Evolutionary conservation across 768 basidiomycete species (phyloP).

Genomic region (Mycena chlorophos): DNA sequence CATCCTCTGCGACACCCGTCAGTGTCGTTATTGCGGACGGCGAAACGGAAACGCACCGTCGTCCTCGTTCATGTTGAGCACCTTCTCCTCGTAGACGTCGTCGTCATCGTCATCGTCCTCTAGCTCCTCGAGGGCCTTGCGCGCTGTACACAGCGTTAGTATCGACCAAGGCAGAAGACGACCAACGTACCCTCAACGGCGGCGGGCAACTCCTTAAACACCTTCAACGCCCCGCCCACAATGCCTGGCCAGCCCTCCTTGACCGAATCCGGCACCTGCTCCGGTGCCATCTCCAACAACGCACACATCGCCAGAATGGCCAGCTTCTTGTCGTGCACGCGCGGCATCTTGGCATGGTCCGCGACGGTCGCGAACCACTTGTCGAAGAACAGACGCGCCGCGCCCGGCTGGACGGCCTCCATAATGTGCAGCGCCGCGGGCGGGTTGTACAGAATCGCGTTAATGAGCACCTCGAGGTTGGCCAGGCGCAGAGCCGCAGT

Average conservation of each 20-base stretch:
- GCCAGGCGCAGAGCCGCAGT: constrained; percentile 69
- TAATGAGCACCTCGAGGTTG: constrained; percentile 82
- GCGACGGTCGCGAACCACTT: constrained; percentile 81
- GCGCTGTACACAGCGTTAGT: constrained; percentile 36
- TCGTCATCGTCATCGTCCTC: constrained; percentile 42
- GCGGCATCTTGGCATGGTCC: constrained; percentile 58
- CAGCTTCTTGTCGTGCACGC: constrained; percentile 90
- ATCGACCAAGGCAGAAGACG: background rate
- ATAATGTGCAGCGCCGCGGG: constrained; percentile 74
- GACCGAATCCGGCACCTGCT: constrained; percentile 55
- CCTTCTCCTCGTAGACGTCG: constrained; percentile 53
- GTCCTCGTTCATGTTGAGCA: constrained; percentile 66
- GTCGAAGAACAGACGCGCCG: constrained; percentile 76
- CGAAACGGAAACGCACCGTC: constrained; percentile 45
- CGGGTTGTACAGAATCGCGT: constrained; percentile 82
- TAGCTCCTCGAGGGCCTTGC: constrained; percentile 59
- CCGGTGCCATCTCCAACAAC: constrained; percentile 68
- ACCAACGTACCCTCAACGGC: constrained; percentile 64
- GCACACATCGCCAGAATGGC: constrained; percentile 74
- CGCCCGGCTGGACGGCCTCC: constrained; percentile 58
- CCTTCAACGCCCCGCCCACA: constrained; percentile 64
- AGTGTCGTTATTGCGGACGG: constrained; percentile 3
- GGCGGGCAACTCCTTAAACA: constrained; percentile 77
- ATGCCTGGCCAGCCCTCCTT: constrained; percentile 76
- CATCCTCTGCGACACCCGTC: constrained; percentile 60